These are phyloP conservation scores for Apiospora sp. DNA, from an alignment of 2,329 filamentous ascomycete genomes.

Conservation along the genomic window DNA sequence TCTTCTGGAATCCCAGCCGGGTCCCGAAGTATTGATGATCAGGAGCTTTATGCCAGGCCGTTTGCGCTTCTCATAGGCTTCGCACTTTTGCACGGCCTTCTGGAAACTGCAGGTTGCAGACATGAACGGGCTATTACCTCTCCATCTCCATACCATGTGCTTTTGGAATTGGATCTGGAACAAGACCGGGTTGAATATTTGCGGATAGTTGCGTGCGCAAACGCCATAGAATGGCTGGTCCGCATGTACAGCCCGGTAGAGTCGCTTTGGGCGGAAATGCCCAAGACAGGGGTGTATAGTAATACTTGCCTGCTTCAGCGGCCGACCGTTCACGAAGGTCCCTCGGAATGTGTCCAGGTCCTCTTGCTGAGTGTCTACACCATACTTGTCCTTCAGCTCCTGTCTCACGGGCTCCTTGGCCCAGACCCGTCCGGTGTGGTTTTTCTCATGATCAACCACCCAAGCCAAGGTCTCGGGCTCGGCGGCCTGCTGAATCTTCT, in stretches of 20 bases:
- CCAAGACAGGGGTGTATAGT: background rate
- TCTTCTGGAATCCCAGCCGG: background rate
- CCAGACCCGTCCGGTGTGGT: background rate
- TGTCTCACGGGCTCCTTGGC: background rate
- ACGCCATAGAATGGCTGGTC: background rate
- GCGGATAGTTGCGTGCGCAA: background rate
- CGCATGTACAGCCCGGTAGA: background rate
- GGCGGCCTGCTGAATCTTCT: background rate
- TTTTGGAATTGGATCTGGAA: background rate
- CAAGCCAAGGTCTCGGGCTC: background rate
- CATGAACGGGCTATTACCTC: background rate
- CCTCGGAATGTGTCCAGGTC: rapidly evolving
- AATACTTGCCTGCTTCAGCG: background rate
- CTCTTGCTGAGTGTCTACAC: background rate
- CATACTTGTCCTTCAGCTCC: background rate
- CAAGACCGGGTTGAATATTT: background rate
- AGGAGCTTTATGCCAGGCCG: background rate
- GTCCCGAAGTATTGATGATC: background rate
- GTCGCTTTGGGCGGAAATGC: background rate
- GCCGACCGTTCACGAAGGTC: background rate
- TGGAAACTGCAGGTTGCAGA: background rate
- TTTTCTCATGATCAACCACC: background rate
- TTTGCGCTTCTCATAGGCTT: background rate
- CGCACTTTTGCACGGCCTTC: background rate
- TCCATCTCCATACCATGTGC: background rate